These are phyloP conservation scores for Teratosphaeria zuluensis DNA, from an alignment of 2,329 filamentous ascomycete genomes.

Conservation along the genomic window DNA sequence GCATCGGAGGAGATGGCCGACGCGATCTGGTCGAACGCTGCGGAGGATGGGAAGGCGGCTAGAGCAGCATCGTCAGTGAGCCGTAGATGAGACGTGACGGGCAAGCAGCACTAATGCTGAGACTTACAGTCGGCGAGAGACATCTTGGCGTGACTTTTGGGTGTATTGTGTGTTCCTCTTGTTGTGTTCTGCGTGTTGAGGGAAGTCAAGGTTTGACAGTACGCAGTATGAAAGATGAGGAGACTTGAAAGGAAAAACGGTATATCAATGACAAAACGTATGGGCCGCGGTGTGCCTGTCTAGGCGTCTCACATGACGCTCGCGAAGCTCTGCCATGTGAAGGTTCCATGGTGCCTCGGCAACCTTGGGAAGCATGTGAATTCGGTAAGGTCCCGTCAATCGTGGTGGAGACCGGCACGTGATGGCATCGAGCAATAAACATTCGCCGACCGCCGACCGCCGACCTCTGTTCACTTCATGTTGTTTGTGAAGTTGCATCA, in stretches of 20 bases:
- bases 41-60: constrained; percentile 73
- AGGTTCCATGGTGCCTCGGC: neutral
- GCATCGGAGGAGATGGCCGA: constrained; percentile 56
- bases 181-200: neutral
- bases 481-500: neutral
- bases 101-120: neutral
- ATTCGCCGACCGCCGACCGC: neutral
- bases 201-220: neutral
- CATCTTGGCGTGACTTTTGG: neutral
- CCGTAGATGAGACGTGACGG: neutral
- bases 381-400: neutral
- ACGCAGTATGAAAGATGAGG: neutral
- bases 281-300: neutral
- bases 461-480: neutral
- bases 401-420: neutral
- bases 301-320: neutral
- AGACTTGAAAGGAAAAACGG: neutral
- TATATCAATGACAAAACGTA: neutral
- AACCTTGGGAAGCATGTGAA: neutral
- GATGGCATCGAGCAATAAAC: neutral
- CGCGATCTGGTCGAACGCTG: constrained; percentile 83
- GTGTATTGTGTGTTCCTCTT: neutral
- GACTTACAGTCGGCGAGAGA: neutral
- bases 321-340: neutral
- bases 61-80: neutral